Base-by-base conservation (phyloP, 179 eudicot genomes). In the Spergularia azorica region DNA sequence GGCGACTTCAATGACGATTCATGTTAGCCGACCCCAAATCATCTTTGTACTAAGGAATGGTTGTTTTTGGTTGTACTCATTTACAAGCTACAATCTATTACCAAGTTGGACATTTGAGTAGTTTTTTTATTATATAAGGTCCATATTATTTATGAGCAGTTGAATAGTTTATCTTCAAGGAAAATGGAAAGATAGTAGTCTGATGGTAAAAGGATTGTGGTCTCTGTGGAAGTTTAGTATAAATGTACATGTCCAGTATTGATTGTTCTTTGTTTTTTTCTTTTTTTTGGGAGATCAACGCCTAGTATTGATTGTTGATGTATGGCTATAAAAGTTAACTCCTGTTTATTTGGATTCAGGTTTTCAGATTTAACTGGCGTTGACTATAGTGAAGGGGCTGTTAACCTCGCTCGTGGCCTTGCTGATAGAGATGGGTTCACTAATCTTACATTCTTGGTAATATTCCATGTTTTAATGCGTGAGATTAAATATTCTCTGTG, bases 331-430 rank as follows among this genome's bases (percentile, higher is more conserved):
- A 71, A 69, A 32, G 55, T 7, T 26, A 70, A 20, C 10, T 48
- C 7, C 43, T 61, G 56, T 58, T 65, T 54, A 62, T 62, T 46
- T 77, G 78, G 76, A 66, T 71, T 54, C 84, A 94, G 98, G 91
- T 95, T 95, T 82, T 81, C 90, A 61, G 89, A 93, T 83, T 89
- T 95, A 69, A 90, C 95, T 78, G 99, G 99, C 68, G 86, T 89
- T 72, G 99, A 95, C 83, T 93, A 95, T 78, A 93, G 95, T 82
- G 97, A 89, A 91, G 97, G 93, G 75, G 99, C 99, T 78, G 81
- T 95, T 67, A 76, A 87, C 77, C 96, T 95, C 85, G 97, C 99
- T 79, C 91, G 89, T 72, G 90, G 88, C 74, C 90, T 95, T 89
- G 93, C 99, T 69, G 89, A 84, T 51, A 95, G 95, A 71, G 90